A percentile compares a stretch with the other conserved stretches of the same genome.
phyloP scores from a whole-genome alignment of 139 green algal genomes.

The Mychonastes homosphaera region DNA sequence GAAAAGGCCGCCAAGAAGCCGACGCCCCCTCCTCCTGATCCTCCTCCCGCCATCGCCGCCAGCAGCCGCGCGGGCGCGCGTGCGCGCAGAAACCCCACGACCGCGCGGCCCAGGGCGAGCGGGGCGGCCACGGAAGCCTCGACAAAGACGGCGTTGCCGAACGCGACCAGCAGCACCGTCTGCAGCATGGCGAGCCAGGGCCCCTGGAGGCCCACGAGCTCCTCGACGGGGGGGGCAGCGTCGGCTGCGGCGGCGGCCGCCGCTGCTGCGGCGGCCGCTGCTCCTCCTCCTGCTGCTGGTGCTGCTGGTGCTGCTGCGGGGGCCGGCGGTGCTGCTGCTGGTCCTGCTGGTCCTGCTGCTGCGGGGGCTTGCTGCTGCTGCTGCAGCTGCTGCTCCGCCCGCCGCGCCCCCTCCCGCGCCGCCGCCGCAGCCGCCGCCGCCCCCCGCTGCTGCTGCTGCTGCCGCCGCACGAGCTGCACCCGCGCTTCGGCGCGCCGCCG shows the following conservation, averaged over 20 bases:
- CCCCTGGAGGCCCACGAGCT: conserved; percentile 40
- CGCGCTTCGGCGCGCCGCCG: too few species aligned
- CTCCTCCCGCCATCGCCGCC: background rate
- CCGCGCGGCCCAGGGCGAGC: conserved; percentile 9
- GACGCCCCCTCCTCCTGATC: background rate
- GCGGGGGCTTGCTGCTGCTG: conserved; percentile 3
- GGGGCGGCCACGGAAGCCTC: background rate
- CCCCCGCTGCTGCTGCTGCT: background rate
- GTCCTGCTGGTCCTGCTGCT: conserved; percentile 4
- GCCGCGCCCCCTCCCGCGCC: background rate
- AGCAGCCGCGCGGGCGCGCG: background rate
- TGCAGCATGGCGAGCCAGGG: conserved; percentile 18
- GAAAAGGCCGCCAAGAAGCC: background rate
- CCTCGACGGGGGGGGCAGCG: conserved; percentile 28
- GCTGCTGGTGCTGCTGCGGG: background rate
- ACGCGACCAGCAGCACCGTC: conserved; percentile 10
- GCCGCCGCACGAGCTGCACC: background rate
- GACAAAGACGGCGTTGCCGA: conserved; percentile 20
- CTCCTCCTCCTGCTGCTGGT: too few species aligned
- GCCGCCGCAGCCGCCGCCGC: background rate
- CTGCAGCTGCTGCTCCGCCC: background rate
- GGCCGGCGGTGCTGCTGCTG: background rate
- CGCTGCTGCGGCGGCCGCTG: background rate
- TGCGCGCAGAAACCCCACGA: background rate
- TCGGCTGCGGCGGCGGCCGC: background rate